Percentiles rank a stretch among this genome's conserved stretches.
These are phyloP conservation scores for Coemansia sp. DNA, from an alignment of 192 early-diverging fungal genomes.

Conservation along the genomic window DNA sequence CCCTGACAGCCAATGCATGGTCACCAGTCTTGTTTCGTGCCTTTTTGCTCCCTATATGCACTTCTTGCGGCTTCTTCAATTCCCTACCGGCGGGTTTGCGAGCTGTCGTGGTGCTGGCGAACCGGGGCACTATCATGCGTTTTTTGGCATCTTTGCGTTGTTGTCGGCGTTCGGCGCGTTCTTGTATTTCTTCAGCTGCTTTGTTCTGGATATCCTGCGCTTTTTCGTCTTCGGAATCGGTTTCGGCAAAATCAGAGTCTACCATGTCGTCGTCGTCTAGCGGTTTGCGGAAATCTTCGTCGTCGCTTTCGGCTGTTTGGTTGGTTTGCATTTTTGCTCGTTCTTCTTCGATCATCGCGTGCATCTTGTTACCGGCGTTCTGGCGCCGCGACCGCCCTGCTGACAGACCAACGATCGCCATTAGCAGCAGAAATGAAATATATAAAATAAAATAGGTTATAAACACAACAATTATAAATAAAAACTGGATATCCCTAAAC, in stretches of 20 bases:
- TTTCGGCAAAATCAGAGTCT: constrained; percentile 50
- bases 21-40: constrained; percentile 1
- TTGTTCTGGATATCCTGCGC: constrained; percentile 28
- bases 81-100: neutral
- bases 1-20: constrained; percentile 20
- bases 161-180: constrained; percentile 24
- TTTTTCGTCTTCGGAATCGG: constrained; percentile 49
- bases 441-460: too few relatives aligned
- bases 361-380: constrained; percentile 54
- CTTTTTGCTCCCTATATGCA: neutral
- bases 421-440: too few relatives aligned
- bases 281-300: constrained; percentile 28
- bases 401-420: neutral
- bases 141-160: constrained; percentile 43
- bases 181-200: constrained; percentile 25
- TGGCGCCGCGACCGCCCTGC: constrained; percentile 38
- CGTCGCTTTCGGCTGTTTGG: constrained; percentile 35
- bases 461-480: too few relatives aligned
- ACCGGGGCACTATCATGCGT: constrained; percentile 33
- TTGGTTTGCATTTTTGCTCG: constrained; percentile 46
- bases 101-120: constrained; percentile 21
- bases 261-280: constrained; percentile 39
- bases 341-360: constrained; percentile 41
- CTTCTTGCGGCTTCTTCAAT: neutral
- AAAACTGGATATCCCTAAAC: too few relatives aligned